A percentile compares a stretch with the other conserved stretches of the same genome.
Conservation (phyloP, 805 yeast species). For the Hanseniaspora valbyensis region DNA sequence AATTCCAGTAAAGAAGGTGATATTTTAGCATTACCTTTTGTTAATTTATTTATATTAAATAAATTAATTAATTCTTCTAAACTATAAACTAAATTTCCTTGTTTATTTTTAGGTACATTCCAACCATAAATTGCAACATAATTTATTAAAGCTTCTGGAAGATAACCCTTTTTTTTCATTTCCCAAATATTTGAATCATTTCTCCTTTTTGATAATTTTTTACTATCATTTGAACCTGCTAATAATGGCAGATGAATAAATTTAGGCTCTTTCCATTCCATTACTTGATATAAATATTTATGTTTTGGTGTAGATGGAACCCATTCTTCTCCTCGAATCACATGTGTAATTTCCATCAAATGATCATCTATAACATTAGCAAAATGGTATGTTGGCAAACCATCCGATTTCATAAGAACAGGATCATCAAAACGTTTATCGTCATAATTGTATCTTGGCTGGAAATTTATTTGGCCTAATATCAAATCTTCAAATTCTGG, state of each 20-base stretch:
- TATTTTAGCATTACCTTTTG: slow-evolving; percentile 90
- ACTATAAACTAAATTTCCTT: slow-evolving; percentile 41
- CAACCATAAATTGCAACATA: slow-evolving; percentile 89
- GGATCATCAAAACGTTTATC: slow-evolving; percentile 84
- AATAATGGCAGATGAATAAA: slow-evolving; percentile 85
- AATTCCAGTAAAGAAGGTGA: slow-evolving; percentile 61
- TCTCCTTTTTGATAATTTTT: slow-evolving; percentile 74
- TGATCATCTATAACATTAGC: slow-evolving; percentile 95
- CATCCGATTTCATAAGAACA: slow-evolving; percentile 82
- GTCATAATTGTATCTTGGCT: slow-evolving; percentile 59
- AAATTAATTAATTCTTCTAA: slow-evolving; percentile 40
- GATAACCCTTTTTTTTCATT: slow-evolving; percentile 47
- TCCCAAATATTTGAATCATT: slow-evolving; percentile 67
- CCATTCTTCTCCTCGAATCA: slow-evolving; percentile 97
- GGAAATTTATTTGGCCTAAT: slow-evolving; percentile 66
- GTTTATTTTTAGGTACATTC: slow-evolving; percentile 65
- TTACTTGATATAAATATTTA: slow-evolving; percentile 70
- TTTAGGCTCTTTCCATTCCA: slow-evolving; percentile 73
- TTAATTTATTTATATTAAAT: slow-evolving; percentile 62
- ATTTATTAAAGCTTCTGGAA: slow-evolving; percentile 81
- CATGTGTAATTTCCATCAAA: slow-evolving; percentile 84
- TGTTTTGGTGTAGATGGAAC: slow-evolving; percentile 92
- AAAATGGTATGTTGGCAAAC: slow-evolving; percentile 89
- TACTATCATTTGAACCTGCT: slow-evolving; percentile 51
- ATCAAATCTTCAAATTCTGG: slow-evolving; percentile 60